Percentiles rank a stretch among this genome's conserved stretches.
phyloP scores from a whole-genome alignment of 1,284 basidiomycete genomes.

The Crepidotus sp. region DNA sequence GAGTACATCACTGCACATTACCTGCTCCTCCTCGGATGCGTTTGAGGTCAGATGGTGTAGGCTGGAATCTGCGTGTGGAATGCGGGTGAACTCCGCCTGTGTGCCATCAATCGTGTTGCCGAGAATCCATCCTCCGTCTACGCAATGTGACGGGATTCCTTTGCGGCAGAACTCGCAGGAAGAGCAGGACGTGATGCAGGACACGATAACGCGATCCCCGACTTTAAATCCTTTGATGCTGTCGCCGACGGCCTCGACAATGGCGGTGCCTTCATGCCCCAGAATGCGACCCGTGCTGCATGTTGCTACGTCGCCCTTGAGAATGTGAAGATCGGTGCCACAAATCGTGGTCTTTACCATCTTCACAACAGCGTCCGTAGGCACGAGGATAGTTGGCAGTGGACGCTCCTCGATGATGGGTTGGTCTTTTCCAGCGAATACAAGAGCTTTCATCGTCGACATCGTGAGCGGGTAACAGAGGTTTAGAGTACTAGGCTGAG shows the following conservation, averaged over 20 bases:
- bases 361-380: conserved; percentile 24
- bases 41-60: conserved; percentile 18
- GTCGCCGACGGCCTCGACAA: conserved; percentile 25
- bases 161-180: conserved; percentile 21
- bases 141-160: conserved; percentile 23
- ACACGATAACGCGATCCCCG: conserved; percentile 22
- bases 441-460: conserved; percentile 23
- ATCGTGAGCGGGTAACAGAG: conserved; percentile 1
- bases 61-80: conserved; percentile 22
- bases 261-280: conserved; percentile 29
- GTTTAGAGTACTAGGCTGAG: too few species aligned
- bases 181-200: conserved; percentile 19
- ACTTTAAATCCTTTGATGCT: conserved; percentile 25
- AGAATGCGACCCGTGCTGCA: conserved; percentile 23
- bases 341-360: conserved; percentile 23
- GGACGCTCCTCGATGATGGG: conserved; percentile 20
- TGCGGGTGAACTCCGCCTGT: conserved; percentile 23
- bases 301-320: conserved; percentile 24
- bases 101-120: conserved; percentile 24
- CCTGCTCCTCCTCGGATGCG: conserved; percentile 20
- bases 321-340: conserved; percentile 25
- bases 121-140: conserved; percentile 23
- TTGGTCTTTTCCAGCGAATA: conserved; percentile 18
- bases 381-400: conserved; percentile 17
- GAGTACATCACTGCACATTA: conserved; percentile 21